Conservation (phyloP, 1,139 yeast species). For the Kodamaea ohmeri region DNA sequence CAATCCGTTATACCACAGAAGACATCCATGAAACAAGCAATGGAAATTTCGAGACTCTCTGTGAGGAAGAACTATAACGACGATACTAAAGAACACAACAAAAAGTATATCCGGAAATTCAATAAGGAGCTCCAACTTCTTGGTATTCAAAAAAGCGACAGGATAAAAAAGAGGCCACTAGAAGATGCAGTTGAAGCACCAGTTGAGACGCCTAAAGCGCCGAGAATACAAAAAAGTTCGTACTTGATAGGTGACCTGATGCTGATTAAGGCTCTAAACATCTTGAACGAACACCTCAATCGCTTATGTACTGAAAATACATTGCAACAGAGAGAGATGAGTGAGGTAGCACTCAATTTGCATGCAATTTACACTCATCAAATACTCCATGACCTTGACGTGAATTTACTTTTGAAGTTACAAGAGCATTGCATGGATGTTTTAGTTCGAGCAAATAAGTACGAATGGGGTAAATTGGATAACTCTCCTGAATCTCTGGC, state of each 20-base stretch:
- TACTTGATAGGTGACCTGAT: slow-evolving; percentile 11
- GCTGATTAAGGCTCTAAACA: slow-evolving; percentile 7
- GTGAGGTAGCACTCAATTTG: not conserved
- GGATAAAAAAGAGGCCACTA: not conserved
- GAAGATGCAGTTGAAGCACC: not conserved
- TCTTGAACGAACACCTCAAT: slow-evolving; percentile 4
- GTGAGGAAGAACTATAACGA: slow-evolving; percentile 16
- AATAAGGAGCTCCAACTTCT: slow-evolving; percentile 6
- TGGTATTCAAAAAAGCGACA: not conserved
- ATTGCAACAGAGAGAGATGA: not conserved
- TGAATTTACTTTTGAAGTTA: slow-evolving; percentile 7
- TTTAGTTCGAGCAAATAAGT: slow-evolving; percentile 7
- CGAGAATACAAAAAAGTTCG: slow-evolving; percentile 12
- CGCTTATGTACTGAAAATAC: slow-evolving; percentile 5
- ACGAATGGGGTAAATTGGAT: slow-evolving; percentile 9
- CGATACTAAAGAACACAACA: slow-evolving; percentile 13
- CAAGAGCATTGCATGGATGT: slow-evolving; percentile 13
- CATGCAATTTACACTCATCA: not conserved
- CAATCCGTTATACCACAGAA: not conserved
- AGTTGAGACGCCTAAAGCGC: slow-evolving; percentile 1
- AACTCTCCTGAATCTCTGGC: not conserved
- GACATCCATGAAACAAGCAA: not conserved
- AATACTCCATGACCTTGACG: not conserved
- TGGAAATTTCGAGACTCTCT: slow-evolving; percentile 14
- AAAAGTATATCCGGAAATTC: slow-evolving; percentile 14